phyloP scores from a whole-genome alignment of 768 basidiomycete genomes.

The Tricholoma saponaceum region DNA sequence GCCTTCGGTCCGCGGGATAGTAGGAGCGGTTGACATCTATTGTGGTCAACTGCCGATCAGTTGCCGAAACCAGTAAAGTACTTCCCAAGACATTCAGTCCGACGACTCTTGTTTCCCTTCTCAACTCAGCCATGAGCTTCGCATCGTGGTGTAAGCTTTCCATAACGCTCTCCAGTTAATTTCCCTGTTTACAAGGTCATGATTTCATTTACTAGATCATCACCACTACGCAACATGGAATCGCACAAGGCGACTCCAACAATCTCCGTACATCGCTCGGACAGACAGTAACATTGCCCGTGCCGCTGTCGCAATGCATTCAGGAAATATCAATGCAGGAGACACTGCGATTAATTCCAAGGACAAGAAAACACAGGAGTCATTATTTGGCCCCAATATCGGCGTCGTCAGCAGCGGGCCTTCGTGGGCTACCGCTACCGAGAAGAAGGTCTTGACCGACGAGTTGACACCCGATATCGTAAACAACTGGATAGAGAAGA shows the following conservation, averaged over 20 bases:
- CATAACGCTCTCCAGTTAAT: neutral
- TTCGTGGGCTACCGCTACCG: conserved; percentile 60
- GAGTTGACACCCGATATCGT: conserved; percentile 81
- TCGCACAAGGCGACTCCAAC: conserved; percentile 48
- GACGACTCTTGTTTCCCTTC: conserved; percentile 2
- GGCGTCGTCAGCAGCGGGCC: conserved; percentile 70
- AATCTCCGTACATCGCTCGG: conserved; percentile 48
- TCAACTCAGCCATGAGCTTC: conserved; percentile 16
- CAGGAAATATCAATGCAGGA: conserved; percentile 15
- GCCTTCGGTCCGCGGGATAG: neutral
- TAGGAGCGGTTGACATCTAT: neutral
- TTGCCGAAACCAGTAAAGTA: neutral
- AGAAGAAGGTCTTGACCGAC: conserved; percentile 62
- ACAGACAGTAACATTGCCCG: conserved; percentile 45
- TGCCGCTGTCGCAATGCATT: conserved; percentile 45
- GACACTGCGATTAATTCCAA: conserved; percentile 20
- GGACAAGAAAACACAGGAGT: conserved; percentile 67
- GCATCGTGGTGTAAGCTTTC: conserved; percentile 33
- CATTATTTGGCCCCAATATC: conserved; percentile 89
- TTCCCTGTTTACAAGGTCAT: neutral
- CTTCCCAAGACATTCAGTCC: conserved; percentile 7
- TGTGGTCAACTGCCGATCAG: conserved; percentile 8
- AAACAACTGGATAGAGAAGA: conserved; percentile 79
- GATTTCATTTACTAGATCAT: conserved; percentile 27
- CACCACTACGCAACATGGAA: conserved; percentile 56